Evolutionary conservation across 257 asterid genomes (phyloP).

Genomic region (Linaria vulgaris): DNA sequence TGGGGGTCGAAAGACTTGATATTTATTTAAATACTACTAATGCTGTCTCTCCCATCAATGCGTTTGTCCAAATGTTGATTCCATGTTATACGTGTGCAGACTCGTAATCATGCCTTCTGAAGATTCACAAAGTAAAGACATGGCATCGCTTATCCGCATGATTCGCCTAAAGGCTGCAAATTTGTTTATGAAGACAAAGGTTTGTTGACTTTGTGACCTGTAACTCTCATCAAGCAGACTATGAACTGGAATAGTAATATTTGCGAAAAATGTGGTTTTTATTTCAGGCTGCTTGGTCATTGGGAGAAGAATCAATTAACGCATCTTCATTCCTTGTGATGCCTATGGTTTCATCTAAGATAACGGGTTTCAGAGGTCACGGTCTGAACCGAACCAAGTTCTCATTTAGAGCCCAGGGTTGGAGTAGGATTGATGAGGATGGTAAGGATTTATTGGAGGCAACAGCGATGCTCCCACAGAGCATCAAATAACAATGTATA

Average conservation of each 20-base stretch:
- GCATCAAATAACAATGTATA: conserved; percentile 29
- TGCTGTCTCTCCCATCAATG: neutral
- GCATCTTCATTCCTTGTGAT: conserved; percentile 85
- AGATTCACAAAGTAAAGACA: conserved; percentile 68
- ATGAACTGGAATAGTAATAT: conserved; percentile 15
- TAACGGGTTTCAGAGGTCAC: conserved; percentile 79
- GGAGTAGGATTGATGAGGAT: conserved; percentile 72
- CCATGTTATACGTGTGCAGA: conserved; percentile 37
- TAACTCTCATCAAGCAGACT: conserved; percentile 11
- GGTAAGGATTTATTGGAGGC: conserved; percentile 50
- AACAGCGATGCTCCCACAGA: conserved; percentile 49
- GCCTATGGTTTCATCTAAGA: conserved; percentile 95
- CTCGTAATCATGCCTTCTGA: conserved; percentile 40
- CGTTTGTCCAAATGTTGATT: conserved; percentile 9
- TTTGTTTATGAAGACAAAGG: conserved; percentile 72
- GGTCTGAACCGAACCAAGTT: conserved; percentile 54
- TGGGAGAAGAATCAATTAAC: conserved; percentile 79
- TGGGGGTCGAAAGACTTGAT: conserved; percentile 3
- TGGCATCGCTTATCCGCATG: conserved; percentile 51
- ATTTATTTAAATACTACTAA: neutral
- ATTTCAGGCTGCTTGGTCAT: conserved; percentile 75
- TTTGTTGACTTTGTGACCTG: conserved; percentile 25
- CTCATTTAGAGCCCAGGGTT: conserved; percentile 55
- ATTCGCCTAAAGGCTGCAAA: conserved; percentile 51
- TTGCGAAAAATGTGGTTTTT: conserved; percentile 17